These are phyloP conservation scores for Verticillium dahliae DNA, from an alignment of 2,329 filamentous ascomycete genomes.

Conservation along the genomic window DNA sequence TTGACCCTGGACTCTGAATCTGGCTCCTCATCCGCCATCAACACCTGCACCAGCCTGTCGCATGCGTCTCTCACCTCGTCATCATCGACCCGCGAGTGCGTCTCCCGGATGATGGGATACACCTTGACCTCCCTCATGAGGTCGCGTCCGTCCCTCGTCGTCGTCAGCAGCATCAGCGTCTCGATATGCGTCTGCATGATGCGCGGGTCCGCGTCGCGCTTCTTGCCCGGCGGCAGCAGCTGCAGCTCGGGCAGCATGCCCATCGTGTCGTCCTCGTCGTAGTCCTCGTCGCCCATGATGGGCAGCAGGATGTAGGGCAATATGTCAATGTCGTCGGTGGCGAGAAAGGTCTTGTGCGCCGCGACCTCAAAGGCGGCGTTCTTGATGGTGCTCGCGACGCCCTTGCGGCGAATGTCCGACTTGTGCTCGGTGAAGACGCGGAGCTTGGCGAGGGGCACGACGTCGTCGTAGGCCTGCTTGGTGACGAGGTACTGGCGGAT, in stretches of 20 bases:
- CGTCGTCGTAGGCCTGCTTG: slow-evolving; percentile 67
- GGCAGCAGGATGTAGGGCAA: slow-evolving; percentile 85
- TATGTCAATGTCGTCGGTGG: slow-evolving; percentile 68
- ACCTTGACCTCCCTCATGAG: slow-evolving; percentile 70
- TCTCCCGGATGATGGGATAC: slow-evolving; percentile 84
- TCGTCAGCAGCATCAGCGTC: slow-evolving; percentile 76
- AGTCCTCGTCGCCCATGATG: slow-evolving; percentile 82
- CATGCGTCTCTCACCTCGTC: slow-evolving; percentile 78
- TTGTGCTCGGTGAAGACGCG: slow-evolving; percentile 90
- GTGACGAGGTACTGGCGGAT: slow-evolving; percentile 70
- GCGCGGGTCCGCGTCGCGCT: slow-evolving; percentile 66
- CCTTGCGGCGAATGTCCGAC: slow-evolving; percentile 75
- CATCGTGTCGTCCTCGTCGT: slow-evolving; percentile 76
- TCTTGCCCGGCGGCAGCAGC: slow-evolving; percentile 82
- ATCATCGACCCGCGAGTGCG: slow-evolving; percentile 70
- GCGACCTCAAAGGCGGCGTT: slow-evolving; percentile 81
- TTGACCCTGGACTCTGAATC: slow-evolving; percentile 36
- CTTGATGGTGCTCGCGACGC: slow-evolving; percentile 95
- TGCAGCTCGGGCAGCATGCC: slow-evolving; percentile 88
- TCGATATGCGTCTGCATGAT: slow-evolving; percentile 87
- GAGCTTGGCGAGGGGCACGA: slow-evolving; percentile 88
- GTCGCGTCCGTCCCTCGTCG: slow-evolving; percentile 68
- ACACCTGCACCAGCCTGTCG: slow-evolving; percentile 81
- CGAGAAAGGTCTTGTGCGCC: slow-evolving; percentile 65
- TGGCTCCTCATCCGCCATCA: slow-evolving; percentile 72